Conservation (phyloP, 202 grass and related monocot species). For the Dendrocalamus latiflorus region DNA sequence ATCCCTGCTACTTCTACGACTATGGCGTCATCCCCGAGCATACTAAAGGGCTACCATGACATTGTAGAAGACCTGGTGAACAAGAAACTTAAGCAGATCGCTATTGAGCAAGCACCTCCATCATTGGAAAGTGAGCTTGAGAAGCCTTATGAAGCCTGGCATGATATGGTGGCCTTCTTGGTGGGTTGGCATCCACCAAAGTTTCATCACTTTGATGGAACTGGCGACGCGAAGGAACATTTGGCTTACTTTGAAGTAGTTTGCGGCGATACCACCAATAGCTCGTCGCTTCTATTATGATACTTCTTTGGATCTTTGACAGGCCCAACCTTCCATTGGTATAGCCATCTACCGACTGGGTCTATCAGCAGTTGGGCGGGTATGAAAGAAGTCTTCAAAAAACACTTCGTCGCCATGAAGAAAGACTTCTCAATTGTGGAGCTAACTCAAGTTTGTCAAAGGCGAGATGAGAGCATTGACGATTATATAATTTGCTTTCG, state of each 20-base stretch:
- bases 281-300: too few species aligned
- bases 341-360: neutral
- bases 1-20: too few species aligned
- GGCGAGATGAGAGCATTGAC: neutral
- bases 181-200: too few species aligned
- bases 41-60: too few species aligned
- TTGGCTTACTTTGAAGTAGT: too few species aligned
- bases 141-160: neutral
- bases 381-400: neutral
- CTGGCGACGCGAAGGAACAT: too few species aligned
- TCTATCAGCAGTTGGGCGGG: neutral
- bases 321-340: neutral
- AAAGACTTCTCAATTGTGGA: neutral
- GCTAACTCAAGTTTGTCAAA: neutral
- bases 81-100: too few species aligned
- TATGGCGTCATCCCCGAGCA: too few species aligned
- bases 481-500: neutral
- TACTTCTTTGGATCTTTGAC: neutral
- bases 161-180: neutral
- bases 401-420: neutral
- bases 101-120: neutral
- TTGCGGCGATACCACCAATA: too few species aligned
- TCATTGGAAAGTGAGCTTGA: neutral
- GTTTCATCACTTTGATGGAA: too few species aligned
- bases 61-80: too few species aligned